Evolutionary conservation across 805 yeast species (phyloP).

Genomic region (Priceomyces carsonii): DNA sequence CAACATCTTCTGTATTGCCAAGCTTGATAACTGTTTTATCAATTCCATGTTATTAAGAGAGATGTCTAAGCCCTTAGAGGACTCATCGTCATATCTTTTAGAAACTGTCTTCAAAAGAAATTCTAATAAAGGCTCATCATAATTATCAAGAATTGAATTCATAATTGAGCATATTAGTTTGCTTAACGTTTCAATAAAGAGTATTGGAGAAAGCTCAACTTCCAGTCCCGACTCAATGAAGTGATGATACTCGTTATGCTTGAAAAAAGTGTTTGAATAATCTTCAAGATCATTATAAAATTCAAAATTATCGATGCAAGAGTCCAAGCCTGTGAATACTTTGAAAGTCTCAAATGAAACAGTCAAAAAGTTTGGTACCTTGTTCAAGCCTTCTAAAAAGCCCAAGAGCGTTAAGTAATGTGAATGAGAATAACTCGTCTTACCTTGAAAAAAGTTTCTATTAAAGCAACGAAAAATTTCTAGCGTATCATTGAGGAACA

Average conservation of each 20-base stretch:
- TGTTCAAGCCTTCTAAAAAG: slow-evolving; percentile 29
- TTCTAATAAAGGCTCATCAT: slow-evolving; percentile 26
- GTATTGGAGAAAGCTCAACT: slow-evolving; percentile 34
- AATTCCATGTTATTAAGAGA: slow-evolving; percentile 24
- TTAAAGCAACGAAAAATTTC: slow-evolving; percentile 28
- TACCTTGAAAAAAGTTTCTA: slow-evolving; percentile 21
- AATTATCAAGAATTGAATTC: slow-evolving; percentile 27
- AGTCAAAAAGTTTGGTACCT: slow-evolving; percentile 27
- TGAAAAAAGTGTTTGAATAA: slow-evolving; percentile 22
- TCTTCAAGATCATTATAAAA: slow-evolving; percentile 37
- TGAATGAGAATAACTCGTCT: slow-evolving; percentile 22
- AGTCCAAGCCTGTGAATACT: slow-evolving; percentile 33
- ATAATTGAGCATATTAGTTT: slow-evolving; percentile 36
- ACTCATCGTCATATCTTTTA: slow-evolving; percentile 14
- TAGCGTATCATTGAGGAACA: slow-evolving; percentile 23
- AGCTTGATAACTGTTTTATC: slow-evolving; percentile 28
- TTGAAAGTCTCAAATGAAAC: slow-evolving; percentile 24
- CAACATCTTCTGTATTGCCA: slow-evolving; percentile 41
- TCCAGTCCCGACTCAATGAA: slow-evolving; percentile 26
- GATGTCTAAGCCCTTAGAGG: slow-evolving; percentile 17
- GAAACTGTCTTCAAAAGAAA: slow-evolving; percentile 28
- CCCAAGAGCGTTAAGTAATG: slow-evolving; percentile 39
- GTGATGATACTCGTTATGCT: slow-evolving; percentile 15
- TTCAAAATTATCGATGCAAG: slow-evolving; percentile 37
- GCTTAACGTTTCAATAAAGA: slow-evolving; percentile 34